Conservation (phyloP, 2,329 filamentous ascomycete species). For the Colletotrichum spinosum region DNA sequence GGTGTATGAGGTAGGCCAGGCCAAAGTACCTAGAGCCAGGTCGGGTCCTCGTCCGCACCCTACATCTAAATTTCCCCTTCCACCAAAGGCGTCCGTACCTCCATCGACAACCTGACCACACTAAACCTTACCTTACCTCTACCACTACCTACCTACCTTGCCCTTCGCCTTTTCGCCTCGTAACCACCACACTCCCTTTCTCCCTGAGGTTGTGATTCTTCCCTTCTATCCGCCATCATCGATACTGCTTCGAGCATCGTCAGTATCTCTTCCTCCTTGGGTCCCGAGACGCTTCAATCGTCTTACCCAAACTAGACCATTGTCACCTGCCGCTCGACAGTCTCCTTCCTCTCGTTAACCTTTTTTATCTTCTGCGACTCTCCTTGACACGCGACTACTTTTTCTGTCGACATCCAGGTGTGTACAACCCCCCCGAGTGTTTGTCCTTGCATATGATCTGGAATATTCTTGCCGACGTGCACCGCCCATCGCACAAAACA, state of each 20-base stretch:
- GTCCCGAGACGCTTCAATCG: slow-evolving; percentile 18
- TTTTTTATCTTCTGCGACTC: slow-evolving; percentile 43
- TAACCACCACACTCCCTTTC: slow-evolving; percentile 34
- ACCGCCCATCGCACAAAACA: not conserved
- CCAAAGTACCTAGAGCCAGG: no score
- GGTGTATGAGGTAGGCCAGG: no score
- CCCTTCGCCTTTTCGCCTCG: slow-evolving; percentile 21
- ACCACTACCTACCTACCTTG: slow-evolving; percentile 22
- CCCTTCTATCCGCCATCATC: slow-evolving; percentile 35
- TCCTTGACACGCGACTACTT: slow-evolving; percentile 50
- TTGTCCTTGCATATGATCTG: slow-evolving; percentile 4
- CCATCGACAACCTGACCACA: not conserved
- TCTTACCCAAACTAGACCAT: slow-evolving; percentile 17
- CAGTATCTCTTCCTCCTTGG: slow-evolving; percentile 33
- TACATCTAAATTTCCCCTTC: slow-evolving; percentile 39
- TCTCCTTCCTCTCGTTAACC: slow-evolving; percentile 41
- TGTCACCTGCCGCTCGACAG: slow-evolving; percentile 18
- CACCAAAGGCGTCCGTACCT: slow-evolving; percentile 31
- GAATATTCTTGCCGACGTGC: not conserved
- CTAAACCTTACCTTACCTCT: slow-evolving; percentile 2
- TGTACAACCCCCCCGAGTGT: slow-evolving; percentile 26
- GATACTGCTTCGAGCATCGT: slow-evolving; percentile 33
- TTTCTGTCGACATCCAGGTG: slow-evolving; percentile 40
- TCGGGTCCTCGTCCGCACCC: no score
- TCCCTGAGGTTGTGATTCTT: slow-evolving; percentile 37